Evolutionary conservation across 768 basidiomycete genomes (phyloP).

Genomic region (Boletus sp.): DNA sequence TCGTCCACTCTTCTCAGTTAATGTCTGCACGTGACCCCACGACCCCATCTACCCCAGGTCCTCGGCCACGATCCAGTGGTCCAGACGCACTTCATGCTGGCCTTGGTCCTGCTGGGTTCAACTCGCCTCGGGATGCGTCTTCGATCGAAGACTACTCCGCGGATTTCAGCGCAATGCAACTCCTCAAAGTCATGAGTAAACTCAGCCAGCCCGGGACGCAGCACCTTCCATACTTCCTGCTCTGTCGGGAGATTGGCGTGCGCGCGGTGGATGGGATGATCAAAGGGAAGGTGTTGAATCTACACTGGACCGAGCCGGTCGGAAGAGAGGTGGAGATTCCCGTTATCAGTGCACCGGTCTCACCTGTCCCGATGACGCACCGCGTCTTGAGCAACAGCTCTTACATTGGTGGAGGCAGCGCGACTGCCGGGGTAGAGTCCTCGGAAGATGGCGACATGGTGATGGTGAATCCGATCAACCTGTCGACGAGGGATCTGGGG

Average conservation of each 20-base stretch:
- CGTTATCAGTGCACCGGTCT: slow-evolving; percentile 25
- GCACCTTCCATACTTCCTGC: slow-evolving; percentile 73
- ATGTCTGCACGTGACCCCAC: slow-evolving; percentile 35
- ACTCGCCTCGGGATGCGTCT: slow-evolving; percentile 28
- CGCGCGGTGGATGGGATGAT: slow-evolving; percentile 84
- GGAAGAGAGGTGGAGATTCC: slow-evolving; percentile 46
- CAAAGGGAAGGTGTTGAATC: slow-evolving; percentile 66
- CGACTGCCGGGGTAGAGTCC: slow-evolving; percentile 38
- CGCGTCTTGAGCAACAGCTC: slow-evolving; percentile 29
- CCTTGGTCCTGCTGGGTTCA: slow-evolving; percentile 61
- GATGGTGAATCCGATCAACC: slow-evolving; percentile 35
- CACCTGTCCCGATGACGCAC: slow-evolving; percentile 27
- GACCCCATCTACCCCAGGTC: slow-evolving; percentile 31
- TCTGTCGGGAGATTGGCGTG: slow-evolving; percentile 82
- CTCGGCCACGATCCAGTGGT: slow-evolving; percentile 34
- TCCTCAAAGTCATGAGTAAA: slow-evolving; percentile 78
- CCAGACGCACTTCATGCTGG: slow-evolving; percentile 55
- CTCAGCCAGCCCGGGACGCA: slow-evolving; percentile 61
- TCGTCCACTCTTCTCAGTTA: slow-evolving; percentile 77
- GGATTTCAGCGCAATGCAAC: slow-evolving; percentile 75
- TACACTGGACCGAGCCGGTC: slow-evolving; percentile 73
- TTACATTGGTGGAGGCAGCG: slow-evolving; percentile 34
- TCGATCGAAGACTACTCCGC: slow-evolving; percentile 47
- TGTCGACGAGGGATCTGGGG: slow-evolving; percentile 41
- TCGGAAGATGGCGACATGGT: slow-evolving; percentile 50